Base-by-base conservation (phyloP, 192 early-diverging fungal genomes). In the Coemansia sp. region DNA sequence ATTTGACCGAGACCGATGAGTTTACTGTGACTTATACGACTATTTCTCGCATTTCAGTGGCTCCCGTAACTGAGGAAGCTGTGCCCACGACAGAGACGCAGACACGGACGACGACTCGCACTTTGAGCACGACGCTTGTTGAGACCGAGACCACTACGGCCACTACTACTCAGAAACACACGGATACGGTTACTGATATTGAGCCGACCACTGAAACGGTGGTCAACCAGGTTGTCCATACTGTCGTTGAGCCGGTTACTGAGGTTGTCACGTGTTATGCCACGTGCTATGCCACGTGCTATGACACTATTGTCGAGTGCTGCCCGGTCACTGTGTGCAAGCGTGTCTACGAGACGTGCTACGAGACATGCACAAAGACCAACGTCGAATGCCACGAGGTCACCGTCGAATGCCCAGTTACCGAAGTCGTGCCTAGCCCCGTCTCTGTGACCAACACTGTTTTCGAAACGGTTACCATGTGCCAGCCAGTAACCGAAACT, bases 401-500 rank as follows among this genome's bases (percentile, higher is more conserved):
- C 15, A 79, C 76, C 22, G 64, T 79, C 39, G 76, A 79, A 47
- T 63, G 57, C 38, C 63, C 56, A 0, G 58, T 58, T 52, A 79
- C 76, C 7, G 67, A 73, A 41, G 48, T 63, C 10, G 67, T 79
- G 4, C 70, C 70, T 14, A 66, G 55, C 38, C 51, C 67, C 1
- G 67, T 79, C 38, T 62, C 70, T 0, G 57, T 73, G 14, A 70
- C 66, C 4, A 57, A 79, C 22, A 73, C 71, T 2, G 59, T 56
- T n/a, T 43, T 21, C 39, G 67, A 73, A 56, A 79, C 76, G 0
- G 63, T 73, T 37, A 79, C 76, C 27, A 65, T 79, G 70, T 79
- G 76, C 64, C 76, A 73, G 64, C 70, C 76, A 1, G 63, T 79
- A n/a, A 79, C 76, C 10, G 76, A 73, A 0, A 66, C 76, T 0